Percentiles rank a stretch among this genome's conserved stretches.
Evolutionary conservation across 2,329 filamentous ascomycete species (phyloP).

Genomic region (Paraphaeosphaeria minitans): DNA sequence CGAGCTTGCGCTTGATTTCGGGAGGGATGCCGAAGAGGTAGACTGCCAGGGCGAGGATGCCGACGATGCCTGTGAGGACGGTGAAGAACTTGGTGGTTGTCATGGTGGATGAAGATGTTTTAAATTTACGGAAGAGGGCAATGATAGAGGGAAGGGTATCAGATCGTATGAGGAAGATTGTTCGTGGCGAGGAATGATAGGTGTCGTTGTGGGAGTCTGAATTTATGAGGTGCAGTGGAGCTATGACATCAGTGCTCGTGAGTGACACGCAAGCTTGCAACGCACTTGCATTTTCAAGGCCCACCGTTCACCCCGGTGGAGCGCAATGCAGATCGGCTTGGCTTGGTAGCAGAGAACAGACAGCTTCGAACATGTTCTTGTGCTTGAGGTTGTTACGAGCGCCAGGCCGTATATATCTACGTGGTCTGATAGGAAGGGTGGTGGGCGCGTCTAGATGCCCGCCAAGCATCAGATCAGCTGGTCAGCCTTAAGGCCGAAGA

Average conservation of each 20-base stretch:
- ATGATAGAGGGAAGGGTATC: not conserved
- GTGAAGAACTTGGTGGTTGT: constrained; percentile 37
- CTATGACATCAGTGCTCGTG: constrained; percentile 1
- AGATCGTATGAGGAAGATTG: not conserved
- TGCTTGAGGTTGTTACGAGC: not conserved
- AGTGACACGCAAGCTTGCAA: not conserved
- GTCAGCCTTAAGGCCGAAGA: constrained; percentile 2
- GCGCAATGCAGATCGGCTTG: not conserved
- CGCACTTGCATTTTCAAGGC: not conserved
- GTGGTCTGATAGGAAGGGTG: not conserved
- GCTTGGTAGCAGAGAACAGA: not conserved
- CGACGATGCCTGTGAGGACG: constrained; percentile 41
- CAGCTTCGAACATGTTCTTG: not conserved
- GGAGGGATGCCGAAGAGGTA: constrained; percentile 56
- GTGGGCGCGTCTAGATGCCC: not conserved
- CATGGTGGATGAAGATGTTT: constrained; percentile 24
- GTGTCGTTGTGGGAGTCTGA: not conserved
- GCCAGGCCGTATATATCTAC: constrained; percentile 1
- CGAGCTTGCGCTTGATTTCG: constrained; percentile 53
- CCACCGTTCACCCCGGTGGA: not conserved
- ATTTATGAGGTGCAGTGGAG: not conserved
- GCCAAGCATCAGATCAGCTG: constrained; percentile 4
- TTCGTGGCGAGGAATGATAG: not conserved
- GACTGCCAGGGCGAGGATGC: constrained; percentile 46
- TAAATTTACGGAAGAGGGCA: not conserved